Conservation (phyloP, 2,329 filamentous ascomycete species). For the Pestalotiopsis sp. region DNA sequence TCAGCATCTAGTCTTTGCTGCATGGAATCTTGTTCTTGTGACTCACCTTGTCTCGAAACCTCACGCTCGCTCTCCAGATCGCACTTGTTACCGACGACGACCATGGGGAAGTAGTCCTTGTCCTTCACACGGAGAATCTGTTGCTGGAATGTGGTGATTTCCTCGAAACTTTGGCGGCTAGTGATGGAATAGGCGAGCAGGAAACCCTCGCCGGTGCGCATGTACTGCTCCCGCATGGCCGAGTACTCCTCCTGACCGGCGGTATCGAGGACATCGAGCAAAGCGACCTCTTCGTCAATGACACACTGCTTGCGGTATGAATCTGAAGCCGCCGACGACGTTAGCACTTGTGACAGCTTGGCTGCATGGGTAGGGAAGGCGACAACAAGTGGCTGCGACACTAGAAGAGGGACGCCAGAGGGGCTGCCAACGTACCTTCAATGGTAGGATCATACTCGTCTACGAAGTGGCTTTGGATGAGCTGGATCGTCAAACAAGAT, state of each 20-base stretch:
- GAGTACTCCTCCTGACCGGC: conserved; percentile 99
- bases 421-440: conserved; percentile 67
- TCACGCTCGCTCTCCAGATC: conserved; percentile 93
- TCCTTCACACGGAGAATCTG: conserved; percentile 98
- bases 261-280: conserved; percentile 97
- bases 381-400: not conserved
- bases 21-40: not conserved
- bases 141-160: conserved; percentile 98
- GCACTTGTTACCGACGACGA: conserved; percentile 98
- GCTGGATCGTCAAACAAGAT: conserved; percentile 97
- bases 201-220: conserved; percentile 98
- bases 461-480: conserved; percentile 95
- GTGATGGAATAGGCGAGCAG: conserved; percentile 98
- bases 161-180: conserved; percentile 94
- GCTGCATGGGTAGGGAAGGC: not conserved
- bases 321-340: conserved; percentile 47
- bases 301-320: conserved; percentile 99
- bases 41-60: conserved; percentile 74
- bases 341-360: not conserved
- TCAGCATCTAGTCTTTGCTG: not conserved
- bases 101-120: conserved; percentile 99
- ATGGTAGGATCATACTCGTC: conserved; percentile 99
- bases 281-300: conserved; percentile 95
- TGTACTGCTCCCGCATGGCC: conserved; percentile 99
- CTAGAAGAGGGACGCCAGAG: not conserved